Evolutionary conservation across 352 stramenopile species (phyloP).

Genomic region (Phytophthora sansomeana): DNA sequence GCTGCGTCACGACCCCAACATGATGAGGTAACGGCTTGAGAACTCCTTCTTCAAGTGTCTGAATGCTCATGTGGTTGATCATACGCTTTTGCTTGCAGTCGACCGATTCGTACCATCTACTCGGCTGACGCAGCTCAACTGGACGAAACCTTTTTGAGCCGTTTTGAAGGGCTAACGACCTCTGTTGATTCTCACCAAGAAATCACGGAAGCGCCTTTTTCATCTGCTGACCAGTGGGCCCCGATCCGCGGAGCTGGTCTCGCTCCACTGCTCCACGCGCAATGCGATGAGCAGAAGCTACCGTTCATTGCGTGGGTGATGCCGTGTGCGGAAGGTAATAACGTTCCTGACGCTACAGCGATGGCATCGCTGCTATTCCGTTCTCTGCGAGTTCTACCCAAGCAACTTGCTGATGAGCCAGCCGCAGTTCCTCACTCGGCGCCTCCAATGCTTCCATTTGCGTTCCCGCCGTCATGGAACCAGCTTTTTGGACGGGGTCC

Average conservation of each 20-base stretch:
- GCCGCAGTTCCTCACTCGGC: slow-evolving; percentile 8
- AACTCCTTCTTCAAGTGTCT: slow-evolving; percentile 12
- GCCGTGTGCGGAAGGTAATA: slow-evolving; percentile 81
- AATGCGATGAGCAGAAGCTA: slow-evolving; percentile 45
- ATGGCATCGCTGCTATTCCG: slow-evolving; percentile 62
- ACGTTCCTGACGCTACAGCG: slow-evolving; percentile 72
- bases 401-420: slow-evolving; percentile 23
- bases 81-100: slow-evolving; percentile 38
- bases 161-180: slow-evolving; percentile 47
- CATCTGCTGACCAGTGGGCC: slow-evolving; percentile 43
- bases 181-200: slow-evolving; percentile 4
- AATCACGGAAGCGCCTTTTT: slow-evolving; percentile 11
- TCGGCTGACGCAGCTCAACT: slow-evolving; percentile 39
- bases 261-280: slow-evolving; percentile 54
- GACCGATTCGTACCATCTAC: slow-evolving; percentile 66
- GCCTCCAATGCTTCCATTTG: slow-evolving; percentile 44
- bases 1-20: slow-evolving; percentile 80
- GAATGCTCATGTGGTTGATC: too few species aligned
- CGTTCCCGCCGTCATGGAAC: slow-evolving; percentile 67
- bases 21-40: slow-evolving; percentile 60
- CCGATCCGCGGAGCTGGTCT: slow-evolving; percentile 67
- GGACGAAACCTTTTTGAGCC: slow-evolving; percentile 46
- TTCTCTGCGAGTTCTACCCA: slow-evolving; percentile 43
- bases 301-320: slow-evolving; percentile 70
- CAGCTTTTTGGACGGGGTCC: slow-evolving; percentile 70